Base-by-base conservation (phyloP, 345 rosid genomes). In the Cardamine chenopodiifolia region DNA sequence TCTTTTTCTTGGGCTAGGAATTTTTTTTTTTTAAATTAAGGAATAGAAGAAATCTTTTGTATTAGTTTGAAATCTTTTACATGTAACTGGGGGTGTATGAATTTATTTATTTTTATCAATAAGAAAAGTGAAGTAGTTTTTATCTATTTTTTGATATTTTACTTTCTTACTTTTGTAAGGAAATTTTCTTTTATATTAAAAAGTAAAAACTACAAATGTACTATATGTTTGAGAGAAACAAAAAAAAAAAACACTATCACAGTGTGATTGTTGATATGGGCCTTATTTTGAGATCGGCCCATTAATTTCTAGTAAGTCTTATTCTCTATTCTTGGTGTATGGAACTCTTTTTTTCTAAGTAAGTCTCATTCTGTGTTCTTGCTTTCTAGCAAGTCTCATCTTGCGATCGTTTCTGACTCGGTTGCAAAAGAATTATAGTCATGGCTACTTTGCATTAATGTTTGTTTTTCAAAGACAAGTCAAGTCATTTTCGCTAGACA, bases 1-100 rank as follows among this genome's bases (percentile, higher is more conserved):
- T 77, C 72, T 63, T 71, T 77, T 55, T 44, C 1, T n/a, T n/a
- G 58, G 42, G 61, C 35, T 68, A 42, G 17, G 18, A 22, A 40
- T 7, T n/a, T 55, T 9, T 14, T 55, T 49, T n/a, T 9, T 54
- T 26, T 10, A 12, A 11, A 12, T 3, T 45, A 49, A 52, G 69
- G 49, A 31, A 2, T 55, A 70, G 60, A 54, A 23, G 53, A 35
- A 34, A 62, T 77, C 1, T 47, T 69, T 68, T 69, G 40, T 53
- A 53, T 42, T 53, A 29, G 40, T 62, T 69, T 69, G 57, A 28
- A 49, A 26, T 52, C 1, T 61, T 60, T 72, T 62, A 49, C 61
- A 37, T 71, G 60, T 61, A 60, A 42, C 7, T 20, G 22, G 42
- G 26, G 58, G 23, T 20, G 50, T 32, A 20, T 50, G 10, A 50